Conservation (phyloP, 148 eudicot species). For the Vaccinium myrtillus region DNA sequence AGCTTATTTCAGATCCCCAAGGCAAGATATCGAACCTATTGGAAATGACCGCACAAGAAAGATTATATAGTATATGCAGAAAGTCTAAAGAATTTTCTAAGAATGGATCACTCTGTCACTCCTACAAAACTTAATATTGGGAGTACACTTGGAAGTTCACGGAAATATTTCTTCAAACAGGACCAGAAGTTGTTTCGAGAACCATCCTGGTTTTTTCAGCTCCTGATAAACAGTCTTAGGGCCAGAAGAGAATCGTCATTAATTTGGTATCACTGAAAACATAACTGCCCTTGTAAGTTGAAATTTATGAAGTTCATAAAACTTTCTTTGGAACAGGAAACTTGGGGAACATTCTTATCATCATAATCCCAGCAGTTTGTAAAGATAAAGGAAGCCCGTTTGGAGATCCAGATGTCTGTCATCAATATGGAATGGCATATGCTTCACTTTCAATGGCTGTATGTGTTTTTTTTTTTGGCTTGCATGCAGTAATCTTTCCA, state of each 20-base stretch:
- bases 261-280: neutral
- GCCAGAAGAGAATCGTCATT: neutral
- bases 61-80: neutral
- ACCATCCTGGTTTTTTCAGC: neutral
- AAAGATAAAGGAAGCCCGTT: constrained; percentile 87
- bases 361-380: constrained; percentile 87
- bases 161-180: neutral
- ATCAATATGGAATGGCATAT: constrained; percentile 62
- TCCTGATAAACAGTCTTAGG: neutral
- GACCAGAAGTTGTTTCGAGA: neutral
- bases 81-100: too few relatives aligned
- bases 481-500: neutral
- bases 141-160: neutral
- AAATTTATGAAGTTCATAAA: neutral
- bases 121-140: neutral
- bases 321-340: constrained; percentile 49
- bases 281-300: neutral
- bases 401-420: constrained; percentile 65
- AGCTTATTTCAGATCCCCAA: neutral
- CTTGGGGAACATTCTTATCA: constrained; percentile 70
- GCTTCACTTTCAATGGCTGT: constrained; percentile 92
- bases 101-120: too few relatives aligned
- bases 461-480: constrained; percentile 16
- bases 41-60: neutral
- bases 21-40: neutral